Evolutionary conservation across 2,329 filamentous ascomycete genomes (phyloP), one percentile per base, ranked within the genome.

Genomic region (Cryphonectria naterciae): DNA sequence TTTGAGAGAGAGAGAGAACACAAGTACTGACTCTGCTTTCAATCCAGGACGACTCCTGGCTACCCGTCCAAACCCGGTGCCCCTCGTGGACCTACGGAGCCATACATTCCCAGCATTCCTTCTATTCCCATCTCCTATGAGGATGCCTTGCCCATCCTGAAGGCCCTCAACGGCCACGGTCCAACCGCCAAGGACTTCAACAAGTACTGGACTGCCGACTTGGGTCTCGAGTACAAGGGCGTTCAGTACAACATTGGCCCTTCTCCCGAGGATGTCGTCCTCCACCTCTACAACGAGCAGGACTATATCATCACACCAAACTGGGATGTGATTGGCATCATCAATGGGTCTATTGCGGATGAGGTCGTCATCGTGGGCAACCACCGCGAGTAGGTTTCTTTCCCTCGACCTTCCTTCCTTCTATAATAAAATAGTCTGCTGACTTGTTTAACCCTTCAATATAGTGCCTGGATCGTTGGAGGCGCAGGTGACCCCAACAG

Each of bases 401-500:
- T 28, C 52, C n/a, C n/a, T 28, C n/a, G 6, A 10, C n/a, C 22
- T 39, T 62, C 7, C 6, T 41, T 39, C 11, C 4, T 61, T 32
- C 17, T n/a, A 22, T 39, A 19, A 32, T 22, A 22, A 19, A 19
- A 35, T 11, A 7, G 15, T 15, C 11, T 28, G 58, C 58, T 62
- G 6, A 62, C 28, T 32, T 32, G 3, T 32, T 32, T 3, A 32
- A 32, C 1, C 28, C 28, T 3, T 32, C 1, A 32, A 2, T 32
- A 32, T 39, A 39, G 61, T 52, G 93, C 95, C 0, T 97, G 93
- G 93, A 91, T 95, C 76, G 91, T 91, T 28, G 93, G 93, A n/a
- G 93, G 93, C 35, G 92, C 93, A 22, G 92, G 86, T 17, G 93
- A 97, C 75, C 93, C 93, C 1, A 95, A 95, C 83, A 93, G 91